phyloP scores from a whole-genome alignment of 164 flowering plant species.

The Vitis vinifera region DNA sequence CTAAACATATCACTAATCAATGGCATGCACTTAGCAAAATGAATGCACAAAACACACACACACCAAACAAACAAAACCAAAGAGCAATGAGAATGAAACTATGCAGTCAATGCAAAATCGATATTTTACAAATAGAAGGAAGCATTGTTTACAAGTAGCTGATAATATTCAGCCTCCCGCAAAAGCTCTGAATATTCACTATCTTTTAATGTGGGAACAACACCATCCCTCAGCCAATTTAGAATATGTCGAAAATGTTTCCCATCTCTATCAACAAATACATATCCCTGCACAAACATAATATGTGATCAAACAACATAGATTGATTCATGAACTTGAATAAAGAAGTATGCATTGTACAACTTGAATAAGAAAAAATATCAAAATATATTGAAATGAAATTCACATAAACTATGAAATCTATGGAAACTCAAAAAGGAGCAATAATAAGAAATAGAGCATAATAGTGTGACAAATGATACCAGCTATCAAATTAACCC shows the following conservation, averaged over 20 bases:
- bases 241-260: constrained; percentile 87
- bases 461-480: no score
- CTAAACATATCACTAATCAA: background rate
- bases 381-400: no score
- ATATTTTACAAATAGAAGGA: background rate
- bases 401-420: no score
- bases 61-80: background rate
- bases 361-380: background rate
- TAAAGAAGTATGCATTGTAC: background rate
- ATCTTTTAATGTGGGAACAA: constrained; percentile 65
- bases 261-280: constrained; percentile 95
- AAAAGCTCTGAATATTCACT: constrained; percentile 65
- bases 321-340: background rate
- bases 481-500: no score
- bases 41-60: background rate
- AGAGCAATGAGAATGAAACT: background rate
- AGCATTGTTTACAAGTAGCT: constrained; percentile 61
- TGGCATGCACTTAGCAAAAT: background rate
- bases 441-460: no score
- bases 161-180: constrained; percentile 91
- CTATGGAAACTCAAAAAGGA: no score
- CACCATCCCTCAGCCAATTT: constrained; percentile 96
- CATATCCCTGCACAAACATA: constrained; percentile 65
- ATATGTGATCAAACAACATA: constrained; percentile 6
- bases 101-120: background rate